Conservation (phyloP, 768 basidiomycete genomes). For the Hericium alpestre region DNA sequence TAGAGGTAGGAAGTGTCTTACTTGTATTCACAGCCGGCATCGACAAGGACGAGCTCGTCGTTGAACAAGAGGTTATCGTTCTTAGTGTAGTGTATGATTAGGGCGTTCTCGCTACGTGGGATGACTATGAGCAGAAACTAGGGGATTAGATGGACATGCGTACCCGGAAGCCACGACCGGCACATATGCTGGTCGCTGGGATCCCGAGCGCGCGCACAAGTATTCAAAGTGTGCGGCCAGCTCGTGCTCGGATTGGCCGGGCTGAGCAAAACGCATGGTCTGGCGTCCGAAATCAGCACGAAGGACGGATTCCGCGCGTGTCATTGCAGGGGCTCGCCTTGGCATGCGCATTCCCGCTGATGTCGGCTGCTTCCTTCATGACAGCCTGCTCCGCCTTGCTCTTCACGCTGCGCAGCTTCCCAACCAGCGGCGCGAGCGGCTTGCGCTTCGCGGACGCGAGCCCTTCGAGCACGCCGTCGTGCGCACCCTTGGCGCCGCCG, state of each 20-base stretch:
- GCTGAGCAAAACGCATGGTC: constrained; percentile 74
- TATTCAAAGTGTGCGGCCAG: constrained; percentile 87
- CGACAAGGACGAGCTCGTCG: constrained; percentile 74
- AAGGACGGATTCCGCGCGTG: background rate
- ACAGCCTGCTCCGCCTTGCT: constrained; percentile 63
- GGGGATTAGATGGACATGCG: background rate
- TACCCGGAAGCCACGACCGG: constrained; percentile 95
- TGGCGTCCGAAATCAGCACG: constrained; percentile 19
- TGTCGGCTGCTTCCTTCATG: constrained; percentile 79
- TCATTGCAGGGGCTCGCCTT: constrained; percentile 38
- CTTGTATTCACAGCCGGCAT: constrained; percentile 92
- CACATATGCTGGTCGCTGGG: constrained; percentile 89
- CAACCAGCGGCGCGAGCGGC: constrained; percentile 59
- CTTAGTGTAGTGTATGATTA: constrained; percentile 89
- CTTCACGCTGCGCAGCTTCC: constrained; percentile 67
- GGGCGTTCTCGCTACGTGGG: constrained; percentile 58
- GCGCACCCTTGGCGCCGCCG: constrained; percentile 29
- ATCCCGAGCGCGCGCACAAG: constrained; percentile 64
- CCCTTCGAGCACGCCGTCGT: constrained; percentile 45
- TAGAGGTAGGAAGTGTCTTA: constrained; percentile 23
- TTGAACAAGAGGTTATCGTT: constrained; percentile 71
- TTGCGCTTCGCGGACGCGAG: constrained; percentile 35
- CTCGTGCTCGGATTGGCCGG: constrained; percentile 46
- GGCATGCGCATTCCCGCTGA: constrained; percentile 78
- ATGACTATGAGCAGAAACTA: background rate